These are phyloP conservation scores for Mycena polygramma DNA, from an alignment of 768 basidiomycete species.

Conservation along the genomic window DNA sequence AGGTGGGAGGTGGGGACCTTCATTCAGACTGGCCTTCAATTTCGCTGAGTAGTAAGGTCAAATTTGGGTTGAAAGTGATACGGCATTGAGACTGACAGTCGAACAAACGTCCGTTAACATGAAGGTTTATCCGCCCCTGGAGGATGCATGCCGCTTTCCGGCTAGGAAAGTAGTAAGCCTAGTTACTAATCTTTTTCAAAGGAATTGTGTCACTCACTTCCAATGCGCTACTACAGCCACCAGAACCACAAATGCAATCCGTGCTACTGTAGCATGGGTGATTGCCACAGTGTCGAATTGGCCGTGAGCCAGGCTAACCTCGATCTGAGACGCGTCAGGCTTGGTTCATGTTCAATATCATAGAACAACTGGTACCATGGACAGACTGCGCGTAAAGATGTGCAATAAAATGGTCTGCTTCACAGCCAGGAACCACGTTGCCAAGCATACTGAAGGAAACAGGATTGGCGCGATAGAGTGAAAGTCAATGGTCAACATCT, in stretches of 20 bases:
- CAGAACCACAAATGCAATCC: slow-evolving; percentile 11
- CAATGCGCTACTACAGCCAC: not conserved
- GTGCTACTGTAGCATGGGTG: not conserved
- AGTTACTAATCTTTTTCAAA: not conserved
- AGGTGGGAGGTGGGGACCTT: not conserved
- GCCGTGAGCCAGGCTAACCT: not conserved
- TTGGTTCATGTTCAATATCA: not conserved
- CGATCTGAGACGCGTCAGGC: not conserved
- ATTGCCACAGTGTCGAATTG: slow-evolving; percentile 14
- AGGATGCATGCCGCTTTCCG: slow-evolving; percentile 10
- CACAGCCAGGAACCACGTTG: slow-evolving; percentile 2
- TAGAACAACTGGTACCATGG: not conserved
- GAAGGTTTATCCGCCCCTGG: slow-evolving; percentile 15
- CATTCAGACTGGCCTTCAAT: not conserved
- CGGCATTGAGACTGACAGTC: not conserved
- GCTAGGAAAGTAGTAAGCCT: slow-evolving; percentile 1
- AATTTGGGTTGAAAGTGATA: too few relatives aligned
- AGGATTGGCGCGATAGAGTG: slow-evolving; percentile 16
- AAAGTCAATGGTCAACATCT: slow-evolving; percentile 16
- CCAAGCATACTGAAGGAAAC: slow-evolving; percentile 16
- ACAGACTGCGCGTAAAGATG: slow-evolving; percentile 17
- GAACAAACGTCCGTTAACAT: slow-evolving; percentile 16
- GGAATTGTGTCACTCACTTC: not conserved
- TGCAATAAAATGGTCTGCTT: slow-evolving; percentile 12
- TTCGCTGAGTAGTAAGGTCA: slow-evolving; percentile 1